Conservation (phyloP, 257 asterid genomes). For the Solanum pimpinellifolium region DNA sequence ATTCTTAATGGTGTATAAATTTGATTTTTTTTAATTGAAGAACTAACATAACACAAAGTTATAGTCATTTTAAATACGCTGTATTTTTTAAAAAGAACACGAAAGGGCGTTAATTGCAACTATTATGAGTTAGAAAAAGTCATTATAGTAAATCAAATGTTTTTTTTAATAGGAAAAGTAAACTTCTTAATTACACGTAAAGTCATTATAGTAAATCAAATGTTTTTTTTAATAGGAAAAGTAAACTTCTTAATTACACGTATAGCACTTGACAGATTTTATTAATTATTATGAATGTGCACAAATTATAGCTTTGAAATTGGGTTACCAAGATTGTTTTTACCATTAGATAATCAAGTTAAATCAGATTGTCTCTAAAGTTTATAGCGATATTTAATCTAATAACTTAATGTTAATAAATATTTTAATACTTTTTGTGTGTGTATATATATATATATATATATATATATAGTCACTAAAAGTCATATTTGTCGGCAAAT, state of each 20-base stretch:
- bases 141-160: neutral
- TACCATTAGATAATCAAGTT: neutral
- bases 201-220: neutral
- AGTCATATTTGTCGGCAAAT: too few relatives aligned
- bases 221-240: neutral
- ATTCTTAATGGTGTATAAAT: neutral
- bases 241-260: neutral
- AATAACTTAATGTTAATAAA: too few relatives aligned
- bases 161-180: neutral
- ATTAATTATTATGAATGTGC: neutral
- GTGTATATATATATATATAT: too few relatives aligned
- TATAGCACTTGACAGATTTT: neutral
- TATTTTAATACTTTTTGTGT: too few relatives aligned
- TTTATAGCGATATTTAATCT: too few relatives aligned
- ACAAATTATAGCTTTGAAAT: neutral
- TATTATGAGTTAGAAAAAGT: neutral
- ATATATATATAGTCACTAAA: too few relatives aligned
- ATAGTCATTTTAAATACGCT: neutral
- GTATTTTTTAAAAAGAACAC: neutral
- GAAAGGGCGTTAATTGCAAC: neutral
- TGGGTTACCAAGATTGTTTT: neutral
- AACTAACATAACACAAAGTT: neutral
- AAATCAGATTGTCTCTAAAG: neutral
- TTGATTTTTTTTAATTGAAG: neutral
- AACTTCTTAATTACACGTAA: neutral